Base-by-base conservation (phyloP, 768 basidiomycete genomes). In the Phlebiopsis flavidoalba region DNA sequence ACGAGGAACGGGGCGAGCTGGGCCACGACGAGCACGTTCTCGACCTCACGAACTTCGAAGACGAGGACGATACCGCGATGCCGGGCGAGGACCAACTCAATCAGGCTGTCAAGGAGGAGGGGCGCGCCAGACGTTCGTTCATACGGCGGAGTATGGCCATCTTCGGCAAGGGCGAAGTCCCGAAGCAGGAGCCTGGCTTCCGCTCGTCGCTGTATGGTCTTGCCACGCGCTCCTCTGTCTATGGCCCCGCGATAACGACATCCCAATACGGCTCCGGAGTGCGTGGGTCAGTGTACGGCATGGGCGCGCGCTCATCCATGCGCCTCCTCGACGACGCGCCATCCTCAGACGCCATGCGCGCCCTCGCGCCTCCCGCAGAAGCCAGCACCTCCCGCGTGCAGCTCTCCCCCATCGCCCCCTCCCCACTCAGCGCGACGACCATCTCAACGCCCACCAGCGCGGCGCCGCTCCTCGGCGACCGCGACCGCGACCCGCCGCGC, bases 41-140 rank as follows among this genome's bases (percentile, higher is more conserved):
- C 5, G 88, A 91, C 64, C 73, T 88, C 60, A 89, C 89, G 5
- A 87, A 90, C 66, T 93, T 90, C 67, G 88, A 91, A 61, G 89
- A 89, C 24, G 90, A 93, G 63, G 76, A 86, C 47, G 83, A 88
- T 61, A 74, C 80, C 14, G 72, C 76, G 15, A 70, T 83, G 19
- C 83, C 83, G 1, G 86, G 81, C 8, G 89, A 91, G 65, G 74
- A 68, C 8, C 71, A 74, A 61, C 73, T 92, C 24, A 85, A 79
- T 55, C 69, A 73, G 31, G 73, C 71, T 33, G 72, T 92, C 35
- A 79, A 78, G 69, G 83, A 83, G 67, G 83, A 86, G 67, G 89
- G 89, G 14, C 83, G 24, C 71, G 70, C 55, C 52, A 37, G 54
- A 60, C 60, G 60, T 62, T 48, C 56, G 63, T 68, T 24, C 10